Percentiles rank a stretch among this genome's conserved stretches.
Evolutionary conservation across 2,329 filamentous ascomycete genomes (phyloP).

Genomic region (Epicoccum sorghinum): DNA sequence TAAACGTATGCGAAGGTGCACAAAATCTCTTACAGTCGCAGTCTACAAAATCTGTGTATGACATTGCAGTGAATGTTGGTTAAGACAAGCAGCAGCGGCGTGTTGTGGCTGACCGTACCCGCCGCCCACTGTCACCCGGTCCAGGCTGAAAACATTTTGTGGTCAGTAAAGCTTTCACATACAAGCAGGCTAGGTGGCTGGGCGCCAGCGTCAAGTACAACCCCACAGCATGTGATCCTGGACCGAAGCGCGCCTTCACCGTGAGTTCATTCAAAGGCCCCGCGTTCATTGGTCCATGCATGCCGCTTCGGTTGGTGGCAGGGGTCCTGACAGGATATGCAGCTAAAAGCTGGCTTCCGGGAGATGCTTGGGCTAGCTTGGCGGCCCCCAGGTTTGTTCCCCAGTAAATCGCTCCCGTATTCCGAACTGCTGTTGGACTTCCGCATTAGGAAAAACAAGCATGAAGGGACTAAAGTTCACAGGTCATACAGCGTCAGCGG

Average conservation of each 20-base stretch:
- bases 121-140: conserved; percentile 16
- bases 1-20: conserved; percentile 2
- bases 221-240: conserved; percentile 15
- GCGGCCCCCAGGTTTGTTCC: conserved; percentile 39
- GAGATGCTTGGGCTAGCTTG: conserved; percentile 37
- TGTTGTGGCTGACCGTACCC: conserved; percentile 16
- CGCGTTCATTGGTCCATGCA: conserved; percentile 30
- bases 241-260: conserved; percentile 23
- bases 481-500: conserved; percentile 20
- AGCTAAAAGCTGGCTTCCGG: conserved; percentile 19
- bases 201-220: conserved; percentile 4
- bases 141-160: conserved; percentile 17
- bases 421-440: conserved; percentile 39
- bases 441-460: conserved; percentile 19
- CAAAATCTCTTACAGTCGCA: not conserved
- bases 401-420: conserved; percentile 25
- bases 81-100: conserved; percentile 15
- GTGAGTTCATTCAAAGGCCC: conserved; percentile 16
- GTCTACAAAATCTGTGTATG: not conserved
- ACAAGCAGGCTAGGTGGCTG: conserved; percentile 20
- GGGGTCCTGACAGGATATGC: conserved; percentile 14
- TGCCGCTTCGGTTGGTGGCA: conserved; percentile 25
- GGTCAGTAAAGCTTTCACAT: conserved; percentile 24
- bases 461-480: conserved; percentile 6
- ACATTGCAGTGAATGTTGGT: conserved; percentile 7